These are phyloP conservation scores for Myrica gale DNA, from an alignment of 306 rosid species.

Conservation along the genomic window DNA sequence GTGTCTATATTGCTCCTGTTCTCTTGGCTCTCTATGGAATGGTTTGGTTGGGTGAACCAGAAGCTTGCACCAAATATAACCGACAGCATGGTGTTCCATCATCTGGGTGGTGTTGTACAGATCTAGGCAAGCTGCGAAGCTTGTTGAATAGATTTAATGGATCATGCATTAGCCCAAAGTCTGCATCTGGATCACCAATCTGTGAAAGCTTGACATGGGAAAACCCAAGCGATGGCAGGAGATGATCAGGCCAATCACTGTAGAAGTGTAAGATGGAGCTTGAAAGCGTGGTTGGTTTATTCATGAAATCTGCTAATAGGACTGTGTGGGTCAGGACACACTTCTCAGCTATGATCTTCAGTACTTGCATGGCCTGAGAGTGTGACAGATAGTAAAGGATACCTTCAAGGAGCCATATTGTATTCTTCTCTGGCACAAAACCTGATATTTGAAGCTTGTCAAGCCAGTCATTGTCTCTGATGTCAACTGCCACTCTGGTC, in stretches of 20 bases:
- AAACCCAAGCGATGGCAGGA: constrained; percentile 89
- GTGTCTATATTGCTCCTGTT: constrained; percentile 31
- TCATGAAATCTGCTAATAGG: constrained; percentile 92
- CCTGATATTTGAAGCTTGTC: constrained; percentile 84
- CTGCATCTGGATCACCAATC: constrained; percentile 96
- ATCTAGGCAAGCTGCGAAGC: constrained; percentile 84
- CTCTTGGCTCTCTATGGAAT: constrained; percentile 30
- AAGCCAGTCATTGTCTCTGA: constrained; percentile 73
- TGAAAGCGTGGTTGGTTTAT: constrained; percentile 77
- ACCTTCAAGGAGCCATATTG: constrained; percentile 93
- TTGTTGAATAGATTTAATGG: constrained; percentile 82
- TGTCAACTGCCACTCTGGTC: constrained; percentile 83
- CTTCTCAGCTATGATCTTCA: constrained; percentile 70
- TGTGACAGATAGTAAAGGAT: constrained; percentile 78
- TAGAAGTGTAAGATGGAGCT: constrained; percentile 77
- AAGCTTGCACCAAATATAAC: constrained; percentile 86
- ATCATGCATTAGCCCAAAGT: constrained; percentile 79
- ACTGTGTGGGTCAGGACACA: constrained; percentile 65
- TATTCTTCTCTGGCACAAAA: constrained; percentile 73
- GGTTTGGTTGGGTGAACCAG: constrained; percentile 70
- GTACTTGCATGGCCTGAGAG: constrained; percentile 73
- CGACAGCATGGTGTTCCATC: constrained; percentile 92
- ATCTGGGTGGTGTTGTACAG: constrained; percentile 76
- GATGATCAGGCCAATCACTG: constrained; percentile 98
- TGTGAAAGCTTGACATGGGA: constrained; percentile 75